Percentiles rank a stretch among this genome's conserved stretches.
These are phyloP conservation scores for Yamadazyma nakazawae DNA, from an alignment of 805 yeast species.

Conservation along the genomic window DNA sequence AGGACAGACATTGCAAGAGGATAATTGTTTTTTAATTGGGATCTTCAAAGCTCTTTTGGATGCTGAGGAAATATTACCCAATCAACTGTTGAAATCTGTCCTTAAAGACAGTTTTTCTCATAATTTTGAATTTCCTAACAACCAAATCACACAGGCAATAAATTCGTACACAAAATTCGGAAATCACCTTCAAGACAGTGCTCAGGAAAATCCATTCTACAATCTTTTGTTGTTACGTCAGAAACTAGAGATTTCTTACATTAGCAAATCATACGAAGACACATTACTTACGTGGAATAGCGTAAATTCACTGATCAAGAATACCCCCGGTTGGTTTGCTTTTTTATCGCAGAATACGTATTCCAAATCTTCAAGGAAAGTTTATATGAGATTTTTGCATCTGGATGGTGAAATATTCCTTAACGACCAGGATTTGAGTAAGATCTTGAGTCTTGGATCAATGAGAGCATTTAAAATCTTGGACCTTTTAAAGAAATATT, in stretches of 20 bases:
- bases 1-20: slow-evolving; percentile 15
- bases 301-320: background rate
- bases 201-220: background rate
- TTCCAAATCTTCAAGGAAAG: background rate
- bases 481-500: background rate
- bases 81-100: slow-evolving; percentile 8
- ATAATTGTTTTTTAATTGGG: slow-evolving; percentile 23
- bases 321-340: slow-evolving; percentile 10
- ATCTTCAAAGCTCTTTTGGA: slow-evolving; percentile 22
- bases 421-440: slow-evolving; percentile 7
- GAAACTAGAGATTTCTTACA: background rate
- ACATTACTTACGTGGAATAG: background rate
- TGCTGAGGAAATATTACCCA: slow-evolving; percentile 8
- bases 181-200: background rate
- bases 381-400: background rate
- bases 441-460: background rate
- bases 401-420: background rate
- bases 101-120: slow-evolving; percentile 9
- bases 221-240: background rate
- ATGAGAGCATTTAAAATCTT: background rate
- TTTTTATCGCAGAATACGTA: background rate
- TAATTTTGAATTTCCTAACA: slow-evolving; percentile 4
- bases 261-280: background rate
- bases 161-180: background rate
- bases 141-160: background rate